Percentiles rank a stretch among this genome's conserved stretches.
These are phyloP conservation scores for Cyclotella atomus DNA, from an alignment of 108 stramenopile genomes.

Conservation along the genomic window DNA sequence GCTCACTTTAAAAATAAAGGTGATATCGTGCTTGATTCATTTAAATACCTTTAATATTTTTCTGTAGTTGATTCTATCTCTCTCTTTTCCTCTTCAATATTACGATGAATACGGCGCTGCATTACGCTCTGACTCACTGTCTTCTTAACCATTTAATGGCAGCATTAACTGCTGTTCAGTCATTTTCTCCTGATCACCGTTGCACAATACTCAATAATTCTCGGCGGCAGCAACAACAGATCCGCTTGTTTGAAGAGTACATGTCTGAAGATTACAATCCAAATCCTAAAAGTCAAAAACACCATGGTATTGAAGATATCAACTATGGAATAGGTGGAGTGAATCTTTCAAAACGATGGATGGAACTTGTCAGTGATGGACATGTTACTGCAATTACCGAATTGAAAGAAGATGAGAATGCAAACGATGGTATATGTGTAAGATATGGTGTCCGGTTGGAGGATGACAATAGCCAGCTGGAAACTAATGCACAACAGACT, in stretches of 20 bases:
- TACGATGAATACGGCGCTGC: neutral
- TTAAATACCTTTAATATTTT: no score
- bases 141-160: neutral
- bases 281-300: neutral
- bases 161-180: neutral
- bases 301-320: neutral
- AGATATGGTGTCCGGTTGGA: slow-evolving; percentile 8
- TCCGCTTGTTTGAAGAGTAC: neutral
- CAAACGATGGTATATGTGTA: neutral
- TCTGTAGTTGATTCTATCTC: no score
- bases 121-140: neutral
- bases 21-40: no score
- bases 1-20: no score
- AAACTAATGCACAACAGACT: no score
- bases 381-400: slow-evolving; percentile 7
- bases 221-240: neutral
- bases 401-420: neutral
- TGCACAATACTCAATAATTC: neutral
- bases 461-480: neutral
- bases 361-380: slow-evolving; percentile 10
- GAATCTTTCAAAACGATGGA: slow-evolving; percentile 10
- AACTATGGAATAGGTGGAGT: slow-evolving; percentile 14
- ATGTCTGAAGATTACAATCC: neutral
- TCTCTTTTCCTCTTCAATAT: no score
- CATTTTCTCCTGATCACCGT: neutral